Evolutionary conservation across 805 yeast species (phyloP), one percentile per base, ranked within the genome.

Genomic region (Yarrowia alimentaria): DNA sequence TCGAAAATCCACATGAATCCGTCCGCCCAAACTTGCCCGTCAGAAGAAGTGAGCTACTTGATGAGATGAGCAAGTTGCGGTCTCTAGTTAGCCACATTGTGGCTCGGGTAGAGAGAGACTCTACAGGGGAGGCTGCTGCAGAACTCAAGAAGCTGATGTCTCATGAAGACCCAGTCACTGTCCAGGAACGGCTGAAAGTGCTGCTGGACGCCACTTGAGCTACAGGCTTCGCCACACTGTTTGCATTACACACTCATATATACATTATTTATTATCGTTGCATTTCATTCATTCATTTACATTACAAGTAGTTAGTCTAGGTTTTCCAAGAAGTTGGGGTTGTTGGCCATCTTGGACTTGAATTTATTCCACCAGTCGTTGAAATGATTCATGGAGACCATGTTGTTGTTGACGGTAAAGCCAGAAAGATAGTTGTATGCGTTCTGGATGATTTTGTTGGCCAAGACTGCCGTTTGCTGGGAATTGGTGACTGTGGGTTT

Each of bases 321-420:
- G 22, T 71, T 73, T 55, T 87, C 86, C 43, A 91, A 66, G 63
- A 88, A 90, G 50, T 77, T 79, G 1, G 96, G 97, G 62, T 91
- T 94, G 55, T 83, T 85, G 9, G 78, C 74, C 54, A 93, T 60
- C 61, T 84, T 82, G 6, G 77, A 67, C 64, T 78, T 85, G 68
- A 93, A 91, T 66, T 88, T 90, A 57, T 76, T 81, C 99, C 99
- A 68, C 99, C 99, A 91, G 31, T 77, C 83, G 63, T 91, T 94
- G 60, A 91, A 91, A 33, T 80, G 84, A 61, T 83, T 85, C 62
- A 91, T 85, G 3, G 90, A 84, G 3, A 91, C 96, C 58, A 80
- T 86, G 2, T 95, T 95, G 17, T 77, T 72, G 5, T 70, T 64
- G 61, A 88, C 95, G 6, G 88, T 76, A 63, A 90, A 91, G n/a